Base-by-base conservation (phyloP, 371 early-diverging fungal species). In the Blastocladiella emersonii region DNA sequence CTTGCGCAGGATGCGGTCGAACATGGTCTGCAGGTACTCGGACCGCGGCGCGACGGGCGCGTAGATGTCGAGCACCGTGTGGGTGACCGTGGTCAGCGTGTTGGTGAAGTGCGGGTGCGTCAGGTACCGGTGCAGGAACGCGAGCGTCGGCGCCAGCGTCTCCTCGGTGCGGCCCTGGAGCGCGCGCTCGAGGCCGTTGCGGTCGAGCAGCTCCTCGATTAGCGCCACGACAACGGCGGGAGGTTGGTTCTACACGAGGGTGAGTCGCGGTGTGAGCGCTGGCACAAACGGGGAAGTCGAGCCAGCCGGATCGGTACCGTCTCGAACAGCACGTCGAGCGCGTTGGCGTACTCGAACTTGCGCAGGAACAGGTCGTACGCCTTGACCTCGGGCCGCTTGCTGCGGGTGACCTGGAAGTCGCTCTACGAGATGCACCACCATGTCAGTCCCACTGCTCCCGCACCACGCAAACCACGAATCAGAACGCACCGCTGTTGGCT, bases 121-220 rank as follows among this genome's bases (percentile, higher is more conserved):
- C 64, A 96, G 80, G 68, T 91, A 71, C 71, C 77, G 81, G 55
- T 83, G 71, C 43, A 94, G 67, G 68, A 94, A 95, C 49, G 80
- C 79, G 43, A 90, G 74, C 51, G 94, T 67, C 8, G 92, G 90
- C 66, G 86, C 87, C 61, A 96, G 71, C 13, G 86, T 77, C 41
- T 82, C 78, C 65, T 94, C 95, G 71, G 93, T 92, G 39, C 95
- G 78, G 66, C 92, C 91, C 27, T 86, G 77, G 62, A 96, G 77
- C 1, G 97, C 92, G 15, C 72, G 67, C 55, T 72, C 76, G 17
- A 96, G 75, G 63, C 87, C 89, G 27, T 25, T 21, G 63, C 93
- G 85, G 64, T 88, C 88, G 41, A 90, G 77, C 41, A 96, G 77
- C 73, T 96, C 97, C 68, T 92, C 89, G 57, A 95, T 70, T 65